Percentiles rank a stretch among this genome's conserved stretches.
Conservation (phyloP, 2,329 filamentous ascomycete species). For the Bipolaris sorokiniana region DNA sequence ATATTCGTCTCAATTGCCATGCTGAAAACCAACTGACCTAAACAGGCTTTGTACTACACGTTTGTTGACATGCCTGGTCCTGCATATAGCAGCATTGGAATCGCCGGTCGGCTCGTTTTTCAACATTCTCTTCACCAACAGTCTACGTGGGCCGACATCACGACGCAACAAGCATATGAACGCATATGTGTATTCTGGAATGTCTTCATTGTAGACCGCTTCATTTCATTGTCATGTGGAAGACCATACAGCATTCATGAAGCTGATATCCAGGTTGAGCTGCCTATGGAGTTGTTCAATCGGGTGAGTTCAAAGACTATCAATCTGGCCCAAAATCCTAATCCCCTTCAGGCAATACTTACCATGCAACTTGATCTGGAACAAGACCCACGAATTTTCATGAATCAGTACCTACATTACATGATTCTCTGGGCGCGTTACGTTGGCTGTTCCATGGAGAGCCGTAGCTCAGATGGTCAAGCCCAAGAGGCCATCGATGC, state of each 20-base stretch:
- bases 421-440: constrained; percentile 37
- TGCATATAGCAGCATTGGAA: constrained; percentile 40
- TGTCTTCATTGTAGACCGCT: constrained; percentile 34
- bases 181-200: constrained; percentile 41
- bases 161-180: constrained; percentile 27
- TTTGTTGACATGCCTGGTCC: constrained; percentile 35
- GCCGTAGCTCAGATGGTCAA: constrained; percentile 18
- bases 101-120: constrained; percentile 36
- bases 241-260: constrained; percentile 40
- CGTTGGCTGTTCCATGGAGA: constrained; percentile 32
- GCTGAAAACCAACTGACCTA: constrained; percentile 3
- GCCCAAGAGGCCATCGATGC: constrained; percentile 14
- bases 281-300: constrained; percentile 25
- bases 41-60: constrained; percentile 36
- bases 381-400: constrained; percentile 22
- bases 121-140: constrained; percentile 40
- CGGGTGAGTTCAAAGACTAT: constrained; percentile 18
- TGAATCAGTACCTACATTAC: constrained; percentile 28
- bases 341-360: constrained; percentile 17
- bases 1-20: background rate
- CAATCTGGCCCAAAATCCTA: background rate
- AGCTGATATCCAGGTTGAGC: constrained; percentile 35
- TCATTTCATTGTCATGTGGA: constrained; percentile 40
- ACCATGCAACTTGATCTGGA: constrained; percentile 15
- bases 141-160: constrained; percentile 23